Percentiles rank a stretch among this genome's conserved stretches.
Evolutionary conservation across 257 asterid genomes (phyloP).

Genomic region (Nicotiana paniculata): DNA sequence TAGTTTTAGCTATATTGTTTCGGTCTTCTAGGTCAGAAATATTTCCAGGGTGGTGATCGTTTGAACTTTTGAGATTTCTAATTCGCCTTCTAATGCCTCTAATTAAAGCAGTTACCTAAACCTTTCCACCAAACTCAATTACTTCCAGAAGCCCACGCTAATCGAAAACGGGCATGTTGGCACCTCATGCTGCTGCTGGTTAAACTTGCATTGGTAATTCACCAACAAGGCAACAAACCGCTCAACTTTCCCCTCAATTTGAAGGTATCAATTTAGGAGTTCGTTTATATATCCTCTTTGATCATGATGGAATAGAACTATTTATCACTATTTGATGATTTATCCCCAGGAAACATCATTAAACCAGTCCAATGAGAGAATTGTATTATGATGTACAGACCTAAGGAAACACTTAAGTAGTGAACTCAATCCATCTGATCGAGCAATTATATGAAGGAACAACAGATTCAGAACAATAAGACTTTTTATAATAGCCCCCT

Average conservation of each 20-base stretch:
- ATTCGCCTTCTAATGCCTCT: neutral
- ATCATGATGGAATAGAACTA: neutral
- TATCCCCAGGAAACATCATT: neutral
- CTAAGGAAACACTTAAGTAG: neutral
- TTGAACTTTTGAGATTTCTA: slow-evolving; percentile 8
- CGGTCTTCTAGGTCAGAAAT: neutral
- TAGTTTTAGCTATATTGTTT: neutral
- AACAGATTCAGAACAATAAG: neutral
- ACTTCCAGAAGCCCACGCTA: neutral
- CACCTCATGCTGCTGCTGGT: neutral
- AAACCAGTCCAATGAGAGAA: neutral
- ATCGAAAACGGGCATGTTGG: neutral
- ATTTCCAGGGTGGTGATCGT: slow-evolving; percentile 1
- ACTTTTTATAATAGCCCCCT: neutral
- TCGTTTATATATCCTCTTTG: neutral
- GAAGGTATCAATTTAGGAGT: neutral
- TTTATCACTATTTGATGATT: neutral
- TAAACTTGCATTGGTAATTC: neutral
- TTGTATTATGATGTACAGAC: neutral
- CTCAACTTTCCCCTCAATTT: neutral
- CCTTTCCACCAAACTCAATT: neutral
- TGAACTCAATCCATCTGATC: neutral
- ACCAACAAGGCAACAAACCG: neutral
- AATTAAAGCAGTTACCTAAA: neutral
- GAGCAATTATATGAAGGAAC: neutral